Percentiles rank a stretch among this genome's conserved stretches.
Conservation (phyloP, 106 monocot genomes). For the Ottelia alismoides region DNA sequence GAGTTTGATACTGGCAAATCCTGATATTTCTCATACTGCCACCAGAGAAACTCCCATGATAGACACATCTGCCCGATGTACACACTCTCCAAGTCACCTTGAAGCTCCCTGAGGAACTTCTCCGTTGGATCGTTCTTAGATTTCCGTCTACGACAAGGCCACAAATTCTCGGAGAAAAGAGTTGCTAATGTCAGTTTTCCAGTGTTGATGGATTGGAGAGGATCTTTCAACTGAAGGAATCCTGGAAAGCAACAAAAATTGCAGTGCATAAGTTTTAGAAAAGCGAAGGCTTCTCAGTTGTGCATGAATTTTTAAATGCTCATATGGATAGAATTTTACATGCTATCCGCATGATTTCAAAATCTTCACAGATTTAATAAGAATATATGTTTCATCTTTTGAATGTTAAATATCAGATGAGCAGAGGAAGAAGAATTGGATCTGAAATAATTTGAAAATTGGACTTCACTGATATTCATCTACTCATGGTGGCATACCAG, state of each 20-base stretch:
- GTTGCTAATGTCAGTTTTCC: constrained; percentile 35
- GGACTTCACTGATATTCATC: too few species aligned
- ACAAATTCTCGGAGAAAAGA: constrained; percentile 41
- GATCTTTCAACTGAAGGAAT: constrained; percentile 57
- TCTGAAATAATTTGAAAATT: too few species aligned
- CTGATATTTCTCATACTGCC: constrained; percentile 67
- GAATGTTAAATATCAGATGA: too few species aligned
- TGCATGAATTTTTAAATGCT: too few species aligned
- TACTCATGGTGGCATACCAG: too few species aligned
- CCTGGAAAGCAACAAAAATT: constrained; percentile 39
- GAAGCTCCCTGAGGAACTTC: constrained; percentile 64
- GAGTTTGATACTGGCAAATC: constrained; percentile 37
- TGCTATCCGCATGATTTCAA: too few species aligned
- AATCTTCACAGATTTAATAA: too few species aligned
- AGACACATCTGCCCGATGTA: constrained; percentile 88
- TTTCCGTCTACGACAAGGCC: constrained; percentile 22
- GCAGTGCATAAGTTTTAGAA: too few species aligned
- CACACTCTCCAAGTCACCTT: constrained; percentile 55
- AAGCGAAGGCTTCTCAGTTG: neutral
- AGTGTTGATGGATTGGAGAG: constrained; percentile 25
- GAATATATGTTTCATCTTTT: too few species aligned
- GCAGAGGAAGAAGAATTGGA: neutral
- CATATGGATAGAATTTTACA: too few species aligned
- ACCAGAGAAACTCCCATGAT: constrained; percentile 84
- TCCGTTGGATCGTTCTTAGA: constrained; percentile 30